Evolutionary conservation across 768 basidiomycete species (phyloP), one percentile per base, ranked within the genome.

Genomic region (Pisolithus tinctorius): DNA sequence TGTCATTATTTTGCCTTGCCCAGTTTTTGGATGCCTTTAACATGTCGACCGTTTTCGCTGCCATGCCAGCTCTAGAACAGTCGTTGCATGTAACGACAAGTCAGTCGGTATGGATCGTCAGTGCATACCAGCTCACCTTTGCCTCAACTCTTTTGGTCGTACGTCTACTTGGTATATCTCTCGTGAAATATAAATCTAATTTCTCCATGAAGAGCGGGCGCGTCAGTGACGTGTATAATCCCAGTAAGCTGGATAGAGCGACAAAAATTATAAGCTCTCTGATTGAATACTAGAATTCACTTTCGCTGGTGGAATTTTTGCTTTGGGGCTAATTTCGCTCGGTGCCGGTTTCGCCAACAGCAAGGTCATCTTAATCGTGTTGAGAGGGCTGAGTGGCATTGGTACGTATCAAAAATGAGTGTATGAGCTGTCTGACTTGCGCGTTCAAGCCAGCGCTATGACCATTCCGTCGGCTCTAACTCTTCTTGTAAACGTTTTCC

Each of bases 301-400:
- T 36, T 80, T 80, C 58, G 55, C 75, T 25, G 47, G 49, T 0
- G 79, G 81, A 6, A 60, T 74, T 23, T 47, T 60, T 20, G 53
- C 55, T 4, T 63, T 83, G 13, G 77, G 77, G 4, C 43, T 76
- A 34, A 62, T 78, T 23, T 71, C 74, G 9, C 54, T 81, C 13
- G 67, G 68, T 23, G 68, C 67, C n/a, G 78, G 78, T 23, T 81
- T 82, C 53, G 65, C 69, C 26, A 50, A 65, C 23, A 65, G 71
- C 58, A 74, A 78, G 56, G 71, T 80, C 47, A 68, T 65, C 0
- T 64, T 83, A 41, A 68, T 82, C 36, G 67, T 79, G 39, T 60
- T 83, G 1, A 70, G 82, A 56, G 80, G 76, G 3, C 45, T 83
- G 8, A 74, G 68, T 55, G 81, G 82, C 17, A 68, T 74, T 34